Conservation (phyloP, 1,284 basidiomycete genomes). For the Cystobasidiaceae sp. region DNA sequence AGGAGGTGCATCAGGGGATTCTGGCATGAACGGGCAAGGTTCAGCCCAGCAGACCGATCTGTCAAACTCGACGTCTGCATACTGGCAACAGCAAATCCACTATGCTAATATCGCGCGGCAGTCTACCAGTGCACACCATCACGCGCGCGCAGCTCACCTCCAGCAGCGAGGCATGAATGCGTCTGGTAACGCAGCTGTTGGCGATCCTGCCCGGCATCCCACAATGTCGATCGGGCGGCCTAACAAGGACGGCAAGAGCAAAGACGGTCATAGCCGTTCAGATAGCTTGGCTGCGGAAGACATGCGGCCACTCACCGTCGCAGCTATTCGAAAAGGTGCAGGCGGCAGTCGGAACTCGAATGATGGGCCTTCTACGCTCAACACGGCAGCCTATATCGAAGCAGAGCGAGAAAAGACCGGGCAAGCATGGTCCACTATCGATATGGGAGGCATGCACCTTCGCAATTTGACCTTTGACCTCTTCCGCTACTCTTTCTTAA, state of each 20-base stretch:
- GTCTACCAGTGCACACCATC: constrained; percentile 54
- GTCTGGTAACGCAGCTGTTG: constrained; percentile 49
- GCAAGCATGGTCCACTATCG: constrained; percentile 76
- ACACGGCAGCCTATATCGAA: constrained; percentile 29
- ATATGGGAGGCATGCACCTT: constrained; percentile 92
- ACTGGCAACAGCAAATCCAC: constrained; percentile 45
- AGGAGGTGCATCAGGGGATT: constrained; percentile 5
- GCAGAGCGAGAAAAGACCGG: constrained; percentile 38
- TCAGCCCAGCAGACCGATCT: constrained; percentile 18
- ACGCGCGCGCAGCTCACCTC: constrained; percentile 55
- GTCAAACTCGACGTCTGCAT: constrained; percentile 34
- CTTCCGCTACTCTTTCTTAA: constrained; percentile 88
- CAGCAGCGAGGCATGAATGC: constrained; percentile 53
- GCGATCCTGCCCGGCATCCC: constrained; percentile 46
- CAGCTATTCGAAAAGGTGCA: constrained; percentile 16
- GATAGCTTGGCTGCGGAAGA: constrained; percentile 10
- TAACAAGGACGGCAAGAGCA: constrained; percentile 25
- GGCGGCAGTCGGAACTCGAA: not conserved
- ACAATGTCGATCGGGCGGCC: constrained; percentile 36
- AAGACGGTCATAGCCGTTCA: not conserved
- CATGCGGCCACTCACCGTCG: constrained; percentile 2
- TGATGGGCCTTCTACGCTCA: not conserved
- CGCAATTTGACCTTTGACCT: constrained; percentile 80
- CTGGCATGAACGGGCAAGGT: constrained; percentile 27
- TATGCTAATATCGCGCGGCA: constrained; percentile 49